Conservation (phyloP, 345 rosid species). For the Trapa incisa region DNA sequence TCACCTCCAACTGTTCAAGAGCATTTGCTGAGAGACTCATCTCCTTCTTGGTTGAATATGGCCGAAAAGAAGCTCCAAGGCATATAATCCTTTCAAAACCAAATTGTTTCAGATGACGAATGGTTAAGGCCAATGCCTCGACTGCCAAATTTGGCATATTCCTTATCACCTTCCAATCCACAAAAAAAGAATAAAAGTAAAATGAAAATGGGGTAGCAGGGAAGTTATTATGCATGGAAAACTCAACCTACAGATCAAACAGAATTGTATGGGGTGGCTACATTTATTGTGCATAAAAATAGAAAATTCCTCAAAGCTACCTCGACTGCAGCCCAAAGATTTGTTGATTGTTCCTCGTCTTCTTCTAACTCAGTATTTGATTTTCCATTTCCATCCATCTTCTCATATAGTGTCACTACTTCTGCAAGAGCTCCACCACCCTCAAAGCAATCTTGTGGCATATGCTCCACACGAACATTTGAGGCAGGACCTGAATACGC, state of each 20-base stretch:
- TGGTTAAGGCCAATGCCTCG: constrained; percentile 66
- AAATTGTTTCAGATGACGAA: constrained; percentile 71
- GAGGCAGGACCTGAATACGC: constrained; percentile 89
- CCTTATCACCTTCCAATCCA: constrained; percentile 42
- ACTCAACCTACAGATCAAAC: not conserved
- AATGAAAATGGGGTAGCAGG: constrained; percentile 1
- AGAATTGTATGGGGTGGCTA: not conserved
- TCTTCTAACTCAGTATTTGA: constrained; percentile 18
- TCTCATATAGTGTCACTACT: constrained; percentile 53
- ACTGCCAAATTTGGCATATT: constrained; percentile 80
- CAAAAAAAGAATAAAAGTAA: constrained; percentile 5
- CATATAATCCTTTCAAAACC: constrained; percentile 75
- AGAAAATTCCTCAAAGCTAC: constrained; percentile 15
- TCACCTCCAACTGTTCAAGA: constrained; percentile 87
- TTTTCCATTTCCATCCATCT: constrained; percentile 18
- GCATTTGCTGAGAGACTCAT: constrained; percentile 82
- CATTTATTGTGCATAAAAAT: not conserved
- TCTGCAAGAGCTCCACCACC: constrained; percentile 68
- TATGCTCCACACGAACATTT: constrained; percentile 62
- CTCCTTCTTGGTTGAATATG: constrained; percentile 58
- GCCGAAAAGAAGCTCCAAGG: constrained; percentile 57
- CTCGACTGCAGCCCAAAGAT: constrained; percentile 27
- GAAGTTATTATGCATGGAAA: constrained; percentile 4
- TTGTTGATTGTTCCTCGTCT: constrained; percentile 17
- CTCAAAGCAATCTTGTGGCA: constrained; percentile 31